These are phyloP conservation scores for Microbotryum violaceum DNA, from an alignment of 1,284 basidiomycete genomes.

Conservation along the genomic window DNA sequence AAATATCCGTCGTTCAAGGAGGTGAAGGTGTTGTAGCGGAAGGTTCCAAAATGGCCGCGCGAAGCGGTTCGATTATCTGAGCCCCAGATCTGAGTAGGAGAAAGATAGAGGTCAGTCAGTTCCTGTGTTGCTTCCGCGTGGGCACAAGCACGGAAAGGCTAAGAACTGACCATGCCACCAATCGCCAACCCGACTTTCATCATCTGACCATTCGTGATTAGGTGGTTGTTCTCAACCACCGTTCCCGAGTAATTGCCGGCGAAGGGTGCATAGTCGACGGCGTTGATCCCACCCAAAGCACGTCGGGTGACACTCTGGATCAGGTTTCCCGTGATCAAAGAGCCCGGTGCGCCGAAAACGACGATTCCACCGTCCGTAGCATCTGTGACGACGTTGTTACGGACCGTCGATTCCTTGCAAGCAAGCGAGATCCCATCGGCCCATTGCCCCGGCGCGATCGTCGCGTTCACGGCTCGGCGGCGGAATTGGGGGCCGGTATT, in stretches of 20 bases:
- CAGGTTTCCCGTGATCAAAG: conserved; percentile 63
- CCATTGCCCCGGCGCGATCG: conserved; percentile 21
- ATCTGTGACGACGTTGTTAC: conserved; percentile 59
- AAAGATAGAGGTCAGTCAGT: no score
- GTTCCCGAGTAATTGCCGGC: conserved; percentile 61
- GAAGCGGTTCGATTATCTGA: conserved; percentile 25
- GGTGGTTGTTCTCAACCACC: conserved; percentile 61
- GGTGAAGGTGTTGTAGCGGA: conserved; percentile 55
- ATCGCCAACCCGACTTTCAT: conserved; percentile 47
- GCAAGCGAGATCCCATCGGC: conserved; percentile 72
- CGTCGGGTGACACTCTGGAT: conserved; percentile 46
- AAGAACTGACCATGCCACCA: conserved; percentile 39
- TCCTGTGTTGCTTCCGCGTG: no score
- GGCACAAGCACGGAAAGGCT: conserved; percentile 30
- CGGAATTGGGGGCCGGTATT: conserved; percentile 26
- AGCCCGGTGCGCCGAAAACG: conserved; percentile 70
- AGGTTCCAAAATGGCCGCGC: conserved; percentile 47
- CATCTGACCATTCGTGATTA: conserved; percentile 30
- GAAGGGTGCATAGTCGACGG: conserved; percentile 64
- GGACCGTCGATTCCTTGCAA: conserved; percentile 58
- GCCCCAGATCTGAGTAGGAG: conserved; percentile 11
- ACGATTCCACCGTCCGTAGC: conserved; percentile 59
- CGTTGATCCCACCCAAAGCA: conserved; percentile 58
- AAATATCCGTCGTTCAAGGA: conserved; percentile 31
- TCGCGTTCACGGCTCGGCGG: conserved; percentile 4